These are phyloP conservation scores for Ustilago cynodontis DNA, from an alignment of 1,284 basidiomycete genomes.

Conservation along the genomic window DNA sequence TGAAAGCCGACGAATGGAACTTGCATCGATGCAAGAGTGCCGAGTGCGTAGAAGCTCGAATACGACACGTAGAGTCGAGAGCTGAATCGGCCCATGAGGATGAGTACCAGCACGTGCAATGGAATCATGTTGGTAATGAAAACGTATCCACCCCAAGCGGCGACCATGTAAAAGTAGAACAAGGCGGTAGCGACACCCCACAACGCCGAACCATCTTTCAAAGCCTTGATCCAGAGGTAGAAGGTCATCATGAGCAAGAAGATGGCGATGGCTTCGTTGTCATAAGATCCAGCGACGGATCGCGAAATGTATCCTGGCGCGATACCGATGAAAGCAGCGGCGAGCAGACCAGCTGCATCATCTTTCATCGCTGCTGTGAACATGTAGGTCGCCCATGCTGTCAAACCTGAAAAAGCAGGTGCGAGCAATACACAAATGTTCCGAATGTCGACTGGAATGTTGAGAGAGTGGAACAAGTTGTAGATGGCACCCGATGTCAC, in stretches of 20 bases:
- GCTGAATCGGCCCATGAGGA: slow-evolving; percentile 97
- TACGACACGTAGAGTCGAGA: slow-evolving; percentile 93
- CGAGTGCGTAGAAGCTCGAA: slow-evolving; percentile 97
- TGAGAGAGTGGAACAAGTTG: slow-evolving; percentile 85
- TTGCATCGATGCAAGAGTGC: slow-evolving; percentile 97
- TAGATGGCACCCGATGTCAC: slow-evolving; percentile 96
- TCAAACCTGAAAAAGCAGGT: slow-evolving; percentile 94
- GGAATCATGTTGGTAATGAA: slow-evolving; percentile 99
- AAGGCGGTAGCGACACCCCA: slow-evolving; percentile 90
- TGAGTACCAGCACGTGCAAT: slow-evolving; percentile 89
- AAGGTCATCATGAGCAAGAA: slow-evolving; percentile 99
- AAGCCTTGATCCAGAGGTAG: slow-evolving; percentile 95
- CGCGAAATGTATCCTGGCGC: slow-evolving; percentile 96
- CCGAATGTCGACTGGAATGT: slow-evolving; percentile 96
- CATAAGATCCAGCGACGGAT: slow-evolving; percentile 98
- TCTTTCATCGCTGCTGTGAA: slow-evolving; percentile 73
- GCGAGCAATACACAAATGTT: slow-evolving; percentile 97
- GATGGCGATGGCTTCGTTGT: slow-evolving; percentile 99
- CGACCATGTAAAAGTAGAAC: slow-evolving; percentile 99
- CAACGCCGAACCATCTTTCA: slow-evolving; percentile 92
- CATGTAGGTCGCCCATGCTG: slow-evolving; percentile 92
- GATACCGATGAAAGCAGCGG: slow-evolving; percentile 98
- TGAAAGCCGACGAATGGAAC: slow-evolving; percentile 99
- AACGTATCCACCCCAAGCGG: slow-evolving; percentile 99
- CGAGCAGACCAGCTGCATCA: slow-evolving; percentile 83